phyloP scores from a whole-genome alignment of 176 grass and related monocot species.

The Triticum dicoccoides region DNA sequence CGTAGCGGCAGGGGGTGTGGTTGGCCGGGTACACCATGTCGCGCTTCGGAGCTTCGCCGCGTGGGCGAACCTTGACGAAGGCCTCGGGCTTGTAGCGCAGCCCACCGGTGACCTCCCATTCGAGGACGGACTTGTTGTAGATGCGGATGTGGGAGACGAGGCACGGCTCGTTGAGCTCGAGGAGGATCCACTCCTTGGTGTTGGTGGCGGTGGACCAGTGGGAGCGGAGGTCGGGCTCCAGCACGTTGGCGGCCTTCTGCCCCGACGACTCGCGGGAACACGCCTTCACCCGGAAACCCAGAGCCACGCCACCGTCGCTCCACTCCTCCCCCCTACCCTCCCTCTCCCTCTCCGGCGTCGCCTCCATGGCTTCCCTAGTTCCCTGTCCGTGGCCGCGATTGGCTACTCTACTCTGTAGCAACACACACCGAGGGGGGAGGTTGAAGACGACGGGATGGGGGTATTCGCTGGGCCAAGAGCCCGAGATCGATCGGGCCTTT shows the following conservation, averaged over 20 bases:
- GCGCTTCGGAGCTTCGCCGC: slow-evolving; percentile 82
- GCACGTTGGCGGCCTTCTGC: slow-evolving; percentile 75
- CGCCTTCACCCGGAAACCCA: slow-evolving; percentile 79
- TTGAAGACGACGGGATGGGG: slow-evolving; percentile 12
- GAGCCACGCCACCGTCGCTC: slow-evolving; percentile 49
- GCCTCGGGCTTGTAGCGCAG: slow-evolving; percentile 90
- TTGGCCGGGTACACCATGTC: slow-evolving; percentile 82
- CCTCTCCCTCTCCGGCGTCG: slow-evolving; percentile 21
- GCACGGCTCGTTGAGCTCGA: slow-evolving; percentile 86
- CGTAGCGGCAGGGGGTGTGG: slow-evolving; percentile 84
- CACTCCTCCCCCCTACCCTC: slow-evolving; percentile 44
- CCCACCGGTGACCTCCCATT: slow-evolving; percentile 92
- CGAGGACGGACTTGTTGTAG: slow-evolving; percentile 94
- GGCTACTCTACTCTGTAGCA: not conserved
- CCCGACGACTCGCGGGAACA: slow-evolving; percentile 77
- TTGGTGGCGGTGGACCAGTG: slow-evolving; percentile 94
- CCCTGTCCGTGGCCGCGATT: not conserved
- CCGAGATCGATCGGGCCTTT: not conserved
- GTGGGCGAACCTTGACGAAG: slow-evolving; percentile 72
- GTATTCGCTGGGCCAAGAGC: not conserved
- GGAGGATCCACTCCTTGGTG: slow-evolving; percentile 97
- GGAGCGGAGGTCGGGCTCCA: slow-evolving; percentile 80
- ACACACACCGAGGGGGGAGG: not conserved
- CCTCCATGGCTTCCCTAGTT: not conserved
- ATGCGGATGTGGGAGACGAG: slow-evolving; percentile 86